Base-by-base conservation (phyloP, 257 asterid genomes). In the Salvia miltiorrhiza region DNA sequence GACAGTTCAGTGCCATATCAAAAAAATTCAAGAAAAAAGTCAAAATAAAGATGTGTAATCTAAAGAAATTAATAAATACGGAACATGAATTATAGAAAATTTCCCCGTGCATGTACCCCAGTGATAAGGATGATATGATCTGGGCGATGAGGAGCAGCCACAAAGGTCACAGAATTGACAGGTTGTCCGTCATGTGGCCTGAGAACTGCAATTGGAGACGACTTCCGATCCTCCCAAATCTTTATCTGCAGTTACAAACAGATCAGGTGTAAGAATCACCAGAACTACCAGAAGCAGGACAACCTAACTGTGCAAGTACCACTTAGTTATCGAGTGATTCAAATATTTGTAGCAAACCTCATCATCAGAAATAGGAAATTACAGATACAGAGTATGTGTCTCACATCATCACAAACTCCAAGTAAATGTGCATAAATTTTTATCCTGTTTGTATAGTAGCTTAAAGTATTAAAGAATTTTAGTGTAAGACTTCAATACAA, bases 131-230 rank as follows among this genome's bases (percentile, higher is more conserved):
- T 74, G 80, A 92, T 92, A 76, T 95, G 98, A 69, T 92, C 98
- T 1, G 99, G 99, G 28, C 81, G 87, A 71, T 88, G 69, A 54
- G 97, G 95, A 74, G 98, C 84, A 75, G 92, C 82, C 84, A 92
- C 82, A 78, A 95, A 95, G n/a, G 96, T 92, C 71, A 79, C 99
- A 32, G 99, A 95, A 82, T 77, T 87, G 78, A 95, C 95, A 70
- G 99, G 98, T n/a, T 78, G 97, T 19, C 97, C 92, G 65, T 90
- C 97, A 78, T 91, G 90, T 61, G 98, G 98, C 81, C 85, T 87
- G 73, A 89, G 82, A 73, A 94, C 97, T 63, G 98, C 99, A 63
- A 87, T 88, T 14, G 99, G 99, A 39, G 16, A 71, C 39, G 84
- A 69, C 74, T 91, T 92, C 41, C 96, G 86, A 73, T 92, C 99